Evolutionary conservation across 192 early-diverging fungal species (phyloP).

Genomic region (Coemansia sp.): DNA sequence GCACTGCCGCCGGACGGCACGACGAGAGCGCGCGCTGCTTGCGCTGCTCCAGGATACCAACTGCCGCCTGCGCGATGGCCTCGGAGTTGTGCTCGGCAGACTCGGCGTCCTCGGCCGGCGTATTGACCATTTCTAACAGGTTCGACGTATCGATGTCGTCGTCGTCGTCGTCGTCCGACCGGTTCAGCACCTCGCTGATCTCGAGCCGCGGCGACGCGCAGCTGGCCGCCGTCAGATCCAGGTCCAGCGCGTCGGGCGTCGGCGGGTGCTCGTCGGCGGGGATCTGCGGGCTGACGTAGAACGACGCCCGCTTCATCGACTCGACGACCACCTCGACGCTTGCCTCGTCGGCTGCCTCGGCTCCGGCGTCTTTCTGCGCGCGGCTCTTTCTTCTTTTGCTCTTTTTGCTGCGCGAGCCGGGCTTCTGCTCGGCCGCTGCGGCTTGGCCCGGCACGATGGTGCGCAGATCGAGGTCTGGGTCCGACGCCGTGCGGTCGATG

Average conservation of each 20-base stretch:
- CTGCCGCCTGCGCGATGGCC: slow-evolving; percentile 36
- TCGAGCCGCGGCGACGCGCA: slow-evolving; percentile 29
- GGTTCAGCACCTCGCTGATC: slow-evolving; percentile 53
- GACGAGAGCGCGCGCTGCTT: slow-evolving; percentile 2
- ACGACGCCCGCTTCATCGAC: slow-evolving; percentile 36
- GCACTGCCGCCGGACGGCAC: slow-evolving; percentile 36
- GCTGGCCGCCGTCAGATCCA: slow-evolving; percentile 18
- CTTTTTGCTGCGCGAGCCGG: slow-evolving; percentile 1
- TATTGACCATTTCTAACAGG: slow-evolving; percentile 56
- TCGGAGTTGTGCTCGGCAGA: slow-evolving; percentile 31
- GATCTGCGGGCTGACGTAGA: slow-evolving; percentile 46
- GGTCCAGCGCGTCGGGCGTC: slow-evolving; percentile 49
- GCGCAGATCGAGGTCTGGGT: slow-evolving; percentile 32
- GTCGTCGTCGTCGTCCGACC: slow-evolving; percentile 49
- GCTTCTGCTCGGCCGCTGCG: background rate
- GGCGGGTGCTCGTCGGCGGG: slow-evolving; percentile 40
- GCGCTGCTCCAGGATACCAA: slow-evolving; percentile 39
- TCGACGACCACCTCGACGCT: slow-evolving; percentile 17
- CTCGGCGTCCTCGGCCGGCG: slow-evolving; percentile 39
- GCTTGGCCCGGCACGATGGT: slow-evolving; percentile 18
- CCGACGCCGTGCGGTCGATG: slow-evolving; percentile 19
- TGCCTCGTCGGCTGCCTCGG: background rate
- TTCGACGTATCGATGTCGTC: slow-evolving; percentile 48
- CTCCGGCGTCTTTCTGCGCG: background rate
- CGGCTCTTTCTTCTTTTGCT: slow-evolving; percentile 9